Base-by-base conservation (phyloP, 2,329 filamentous ascomycete genomes). In the Botryotinia calthae region DNA sequence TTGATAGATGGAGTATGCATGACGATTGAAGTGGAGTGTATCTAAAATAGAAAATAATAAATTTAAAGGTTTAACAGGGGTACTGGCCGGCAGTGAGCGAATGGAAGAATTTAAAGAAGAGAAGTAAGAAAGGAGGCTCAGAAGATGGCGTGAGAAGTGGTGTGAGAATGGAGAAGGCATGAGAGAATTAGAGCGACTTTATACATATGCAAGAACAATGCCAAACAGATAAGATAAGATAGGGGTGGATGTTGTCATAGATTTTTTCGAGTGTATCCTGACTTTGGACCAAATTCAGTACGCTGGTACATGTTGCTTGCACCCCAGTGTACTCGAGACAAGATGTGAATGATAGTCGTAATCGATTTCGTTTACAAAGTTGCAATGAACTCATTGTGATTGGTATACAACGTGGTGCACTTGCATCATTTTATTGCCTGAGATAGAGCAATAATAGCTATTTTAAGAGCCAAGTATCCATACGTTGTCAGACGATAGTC, bases 1-100 rank as follows among this genome's bases (percentile, higher is more conserved):
- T 78, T 76, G 73, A 79, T 73, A 44, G 78, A 79, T 73, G 70
- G 46, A 54, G 78, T 77, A 75, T 79, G 75, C 78, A 79, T 79
- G 69, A 71, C 77, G 75, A 76, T 73, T 25, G 25, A 71, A 75
- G 70, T 74, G 34, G 72, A 75, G 1, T 34, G 66, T 72, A 73
- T 74, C 74, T 63, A 72, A 77, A 77, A 76, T 72, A 68, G 76
- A 61, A 31, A 72, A 75, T 66, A 25, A 44, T 63, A 48, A 71
- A 59, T 58, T 70, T 59, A 54, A 62, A 71, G 31, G 8, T 34
- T 2, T 31, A 58, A 70, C 22, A 42, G 6, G 40, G 37, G 40
- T 63, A 69, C 67, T 70, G 67, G 25, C 67, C 67, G 20, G 67
- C 67, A 70, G 67, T 70, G 40, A 70, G 28, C 37, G 54, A 70